Evolutionary conservation across 768 basidiomycete genomes (phyloP), one percentile per base, ranked within the genome.

Genomic region (Obba rivulosa): DNA sequence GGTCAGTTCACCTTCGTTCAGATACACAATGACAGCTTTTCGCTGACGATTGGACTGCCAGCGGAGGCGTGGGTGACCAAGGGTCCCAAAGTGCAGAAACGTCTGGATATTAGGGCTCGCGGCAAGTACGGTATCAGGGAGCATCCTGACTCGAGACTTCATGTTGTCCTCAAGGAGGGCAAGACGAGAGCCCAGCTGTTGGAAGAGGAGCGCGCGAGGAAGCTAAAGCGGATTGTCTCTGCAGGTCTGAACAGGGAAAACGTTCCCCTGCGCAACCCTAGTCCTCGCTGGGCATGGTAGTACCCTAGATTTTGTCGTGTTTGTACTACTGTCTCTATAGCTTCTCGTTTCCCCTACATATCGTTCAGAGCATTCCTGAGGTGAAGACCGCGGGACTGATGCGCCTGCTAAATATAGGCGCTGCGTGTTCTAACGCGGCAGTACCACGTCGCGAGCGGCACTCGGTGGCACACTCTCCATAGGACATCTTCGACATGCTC

Each of bases 21-120:
- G 38, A 20, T 38, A 5, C 34, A 44, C 43, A 34, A 37, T n/a
- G n/a, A n/a, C n/a, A n/a, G n/a, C n/a, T n/a, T n/a, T n/a, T n/a
- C n/a, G n/a, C 17, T 17, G 10, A 45, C 39, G 36, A 44, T 45
- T 38, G 8, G 24, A 16, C 14, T 21, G 39, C 34, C 57, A 96
- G 93, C 91, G 39, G 86, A 96, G 66, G 80, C 93, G 18, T 99
- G 93, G 95, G 92, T 96, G 14, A 85, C 80, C 41, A 97, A 98
- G 65, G 92, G 87, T 4, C 72, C 73, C 7, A 79, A 75, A 34
- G 67, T 70, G 20, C 69, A 78, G 34, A 82, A 79, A 51, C 79
- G 84, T 45, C 56, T 92, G 17, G 92, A 96, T 56, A 80, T 87
- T 50, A 85, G 82, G 65, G 95, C 91, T 45, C 80, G 94, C 54